These are phyloP conservation scores for Kazachstania martiniae DNA, from an alignment of 805 yeast genomes.

Conservation along the genomic window DNA sequence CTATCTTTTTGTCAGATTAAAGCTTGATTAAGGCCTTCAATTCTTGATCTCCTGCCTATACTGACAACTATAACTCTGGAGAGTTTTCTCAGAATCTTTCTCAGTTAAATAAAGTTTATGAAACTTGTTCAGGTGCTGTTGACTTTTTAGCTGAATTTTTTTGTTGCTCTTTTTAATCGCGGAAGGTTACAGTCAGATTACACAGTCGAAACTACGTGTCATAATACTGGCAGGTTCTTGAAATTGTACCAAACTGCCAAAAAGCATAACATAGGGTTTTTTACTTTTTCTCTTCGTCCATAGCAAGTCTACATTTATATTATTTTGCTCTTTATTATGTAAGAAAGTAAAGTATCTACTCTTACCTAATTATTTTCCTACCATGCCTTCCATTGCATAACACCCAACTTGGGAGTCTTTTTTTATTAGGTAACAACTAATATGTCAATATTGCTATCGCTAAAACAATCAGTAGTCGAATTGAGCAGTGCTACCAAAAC, in stretches of 20 bases:
- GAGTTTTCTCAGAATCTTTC: background rate
- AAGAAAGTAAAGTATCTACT: no score
- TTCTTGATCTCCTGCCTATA: background rate
- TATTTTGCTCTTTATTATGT: background rate
- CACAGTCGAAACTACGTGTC: background rate
- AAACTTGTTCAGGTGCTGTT: background rate
- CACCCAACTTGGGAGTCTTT: background rate
- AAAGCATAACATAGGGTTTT: background rate
- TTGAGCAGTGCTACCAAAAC: no score
- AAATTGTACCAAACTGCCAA: background rate
- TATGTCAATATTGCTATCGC: no score
- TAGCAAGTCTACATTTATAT: background rate
- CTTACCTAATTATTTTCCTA: no score
- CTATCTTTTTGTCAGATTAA: no score
- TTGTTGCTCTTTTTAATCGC: background rate
- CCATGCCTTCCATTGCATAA: no score
- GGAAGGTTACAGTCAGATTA: background rate
- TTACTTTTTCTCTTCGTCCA: background rate
- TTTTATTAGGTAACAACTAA: background rate
- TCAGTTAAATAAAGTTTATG: background rate
- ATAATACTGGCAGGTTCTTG: background rate
- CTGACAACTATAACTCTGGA: background rate
- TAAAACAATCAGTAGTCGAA: no score
- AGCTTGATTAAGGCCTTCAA: background rate
- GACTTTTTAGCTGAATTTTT: background rate